These are phyloP conservation scores for Xylaria digitata DNA, from an alignment of 2,329 filamentous ascomycete species.

Conservation along the genomic window DNA sequence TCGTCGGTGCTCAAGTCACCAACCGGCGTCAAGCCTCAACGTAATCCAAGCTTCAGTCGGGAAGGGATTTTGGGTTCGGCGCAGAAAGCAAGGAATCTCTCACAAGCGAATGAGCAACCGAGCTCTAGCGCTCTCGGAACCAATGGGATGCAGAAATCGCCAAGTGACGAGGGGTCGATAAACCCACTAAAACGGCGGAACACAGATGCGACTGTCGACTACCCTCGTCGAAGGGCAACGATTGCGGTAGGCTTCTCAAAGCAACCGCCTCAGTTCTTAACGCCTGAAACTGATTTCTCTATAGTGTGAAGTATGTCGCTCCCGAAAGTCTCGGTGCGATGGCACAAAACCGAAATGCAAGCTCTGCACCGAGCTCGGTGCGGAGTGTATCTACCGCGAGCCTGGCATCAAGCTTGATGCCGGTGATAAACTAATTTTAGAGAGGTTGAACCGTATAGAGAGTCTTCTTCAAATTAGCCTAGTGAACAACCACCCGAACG, in stretches of 20 bases:
- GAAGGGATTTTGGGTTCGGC: conserved; percentile 66
- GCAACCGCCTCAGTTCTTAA: conserved; percentile 13
- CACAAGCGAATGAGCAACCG: conserved; percentile 63
- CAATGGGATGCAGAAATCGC: conserved; percentile 60
- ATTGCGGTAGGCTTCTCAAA: conserved; percentile 67
- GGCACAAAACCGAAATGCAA: conserved; percentile 85
- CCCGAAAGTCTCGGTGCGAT: conserved; percentile 82
- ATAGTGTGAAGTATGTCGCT: conserved; percentile 84
- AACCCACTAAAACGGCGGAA: conserved; percentile 70
- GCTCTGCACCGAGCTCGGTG: conserved; percentile 83
- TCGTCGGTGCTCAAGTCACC: conserved; percentile 64
- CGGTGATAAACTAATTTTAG: conserved; percentile 86
- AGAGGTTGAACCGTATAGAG: conserved; percentile 81
- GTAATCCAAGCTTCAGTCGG: conserved; percentile 63
- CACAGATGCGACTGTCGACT: conserved; percentile 70
- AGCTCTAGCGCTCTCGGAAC: conserved; percentile 33
- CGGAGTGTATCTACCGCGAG: conserved; percentile 85
- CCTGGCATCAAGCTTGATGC: conserved; percentile 89
- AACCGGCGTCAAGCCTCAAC: conserved; percentile 59
- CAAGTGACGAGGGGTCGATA: conserved; percentile 61
- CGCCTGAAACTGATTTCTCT: conserved; percentile 32
- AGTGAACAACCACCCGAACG: conserved; percentile 60
- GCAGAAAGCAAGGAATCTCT: conserved; percentile 66
- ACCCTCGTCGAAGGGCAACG: conserved; percentile 71
- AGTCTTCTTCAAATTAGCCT: conserved; percentile 79